Conservation (phyloP, 768 basidiomycete genomes). For the Kwoniella newhampshirensis region DNA sequence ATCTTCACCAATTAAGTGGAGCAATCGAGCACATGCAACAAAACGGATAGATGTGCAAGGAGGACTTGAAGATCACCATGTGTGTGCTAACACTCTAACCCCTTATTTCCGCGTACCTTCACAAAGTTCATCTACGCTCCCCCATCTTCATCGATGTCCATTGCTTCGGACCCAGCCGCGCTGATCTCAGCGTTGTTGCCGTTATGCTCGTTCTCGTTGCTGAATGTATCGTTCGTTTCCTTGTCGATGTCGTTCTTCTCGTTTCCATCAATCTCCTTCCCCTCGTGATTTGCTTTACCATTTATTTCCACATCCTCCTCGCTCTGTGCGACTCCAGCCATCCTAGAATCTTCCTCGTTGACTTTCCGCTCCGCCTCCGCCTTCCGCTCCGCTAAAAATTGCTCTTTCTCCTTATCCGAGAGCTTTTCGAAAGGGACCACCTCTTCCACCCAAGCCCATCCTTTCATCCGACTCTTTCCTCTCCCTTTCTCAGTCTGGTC, state of each 20-base stretch:
- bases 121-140: not conserved
- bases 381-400: not conserved
- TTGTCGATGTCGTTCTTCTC: too few relatives aligned
- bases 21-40: too few relatives aligned
- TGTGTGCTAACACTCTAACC: too few relatives aligned
- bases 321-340: constrained; percentile 1
- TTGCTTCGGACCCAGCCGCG: not conserved
- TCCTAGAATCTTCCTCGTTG: not conserved
- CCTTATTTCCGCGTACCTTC: too few relatives aligned
- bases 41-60: too few relatives aligned
- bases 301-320: not conserved
- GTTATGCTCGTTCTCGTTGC: not conserved
- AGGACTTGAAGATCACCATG: too few relatives aligned
- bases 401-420: not conserved
- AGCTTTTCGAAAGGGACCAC: constrained; percentile 1
- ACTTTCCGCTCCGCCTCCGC: not conserved
- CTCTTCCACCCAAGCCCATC: constrained; percentile 32
- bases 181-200: too few relatives aligned
- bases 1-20: too few relatives aligned
- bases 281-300: not conserved
- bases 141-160: constrained; percentile 1
- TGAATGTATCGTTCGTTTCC: too few relatives aligned
- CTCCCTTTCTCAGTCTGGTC: too few relatives aligned
- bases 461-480: constrained; percentile 21
- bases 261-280: constrained; percentile 3